Percentiles rank a stretch among this genome's conserved stretches.
Conservation (phyloP, 2,329 filamentous ascomycete species). For the Pseudonectria foliicola region DNA sequence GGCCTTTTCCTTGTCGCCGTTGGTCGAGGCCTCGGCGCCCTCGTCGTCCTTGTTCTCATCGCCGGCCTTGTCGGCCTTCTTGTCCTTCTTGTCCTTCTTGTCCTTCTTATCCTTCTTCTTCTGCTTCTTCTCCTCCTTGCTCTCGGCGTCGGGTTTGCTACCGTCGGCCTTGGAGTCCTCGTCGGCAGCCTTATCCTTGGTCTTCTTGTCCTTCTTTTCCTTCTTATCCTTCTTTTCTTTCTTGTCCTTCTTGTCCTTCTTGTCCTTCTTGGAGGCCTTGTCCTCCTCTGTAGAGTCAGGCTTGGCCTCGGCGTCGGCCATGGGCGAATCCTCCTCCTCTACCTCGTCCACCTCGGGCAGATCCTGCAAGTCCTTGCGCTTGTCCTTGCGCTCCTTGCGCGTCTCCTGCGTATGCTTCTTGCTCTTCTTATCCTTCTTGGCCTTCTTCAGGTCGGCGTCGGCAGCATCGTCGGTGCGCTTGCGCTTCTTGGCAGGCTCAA, state of each 20-base stretch:
- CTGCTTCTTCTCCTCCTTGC: slow-evolving; percentile 18
- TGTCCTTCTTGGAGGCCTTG: slow-evolving; percentile 15
- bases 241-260: slow-evolving; percentile 23
- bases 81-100: slow-evolving; percentile 16
- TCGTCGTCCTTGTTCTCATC: slow-evolving; percentile 25
- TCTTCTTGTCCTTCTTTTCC: slow-evolving; percentile 24
- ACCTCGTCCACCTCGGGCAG: slow-evolving; percentile 28
- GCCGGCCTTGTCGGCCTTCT: slow-evolving; percentile 10
- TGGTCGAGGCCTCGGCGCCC: slow-evolving; percentile 11
- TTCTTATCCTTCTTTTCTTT: slow-evolving; percentile 24
- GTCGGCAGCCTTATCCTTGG: slow-evolving; percentile 16
- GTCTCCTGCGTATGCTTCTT: slow-evolving; percentile 28
- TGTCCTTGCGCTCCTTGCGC: slow-evolving; percentile 35
- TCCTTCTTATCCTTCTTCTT: slow-evolving; percentile 25
- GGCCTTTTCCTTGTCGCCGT: slow-evolving; percentile 13
- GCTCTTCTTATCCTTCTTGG: slow-evolving; percentile 28
- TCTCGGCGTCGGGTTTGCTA: slow-evolving; percentile 6
- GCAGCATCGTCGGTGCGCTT: slow-evolving; percentile 27
- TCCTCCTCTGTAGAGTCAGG: slow-evolving; percentile 11
- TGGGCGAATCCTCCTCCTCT: slow-evolving; percentile 16
- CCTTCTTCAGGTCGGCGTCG: slow-evolving; percentile 22
- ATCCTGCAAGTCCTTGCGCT: slow-evolving; percentile 31
- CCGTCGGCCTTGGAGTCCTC: slow-evolving; percentile 5
- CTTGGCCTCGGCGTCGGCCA: slow-evolving; percentile 18
- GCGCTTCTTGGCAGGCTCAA: slow-evolving; percentile 28